phyloP scores from a whole-genome alignment of 2,329 filamentous ascomycete genomes.

The Ophiostoma ulmi region DNA sequence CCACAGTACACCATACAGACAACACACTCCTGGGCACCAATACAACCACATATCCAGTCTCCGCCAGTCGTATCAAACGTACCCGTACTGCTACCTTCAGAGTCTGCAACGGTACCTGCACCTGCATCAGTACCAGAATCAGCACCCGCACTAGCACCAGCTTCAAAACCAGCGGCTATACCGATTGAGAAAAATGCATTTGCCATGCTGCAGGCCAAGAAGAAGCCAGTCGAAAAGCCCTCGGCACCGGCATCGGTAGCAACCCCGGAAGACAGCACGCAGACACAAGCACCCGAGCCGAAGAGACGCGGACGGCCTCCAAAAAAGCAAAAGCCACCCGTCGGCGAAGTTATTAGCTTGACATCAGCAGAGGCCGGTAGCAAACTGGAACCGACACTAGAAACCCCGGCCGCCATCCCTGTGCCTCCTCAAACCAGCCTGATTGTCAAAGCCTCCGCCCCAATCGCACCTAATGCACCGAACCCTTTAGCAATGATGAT shows the following conservation, averaged over 20 bases:
- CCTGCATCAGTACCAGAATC: background rate
- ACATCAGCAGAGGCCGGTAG: background rate
- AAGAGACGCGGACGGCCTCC: slow-evolving; percentile 28
- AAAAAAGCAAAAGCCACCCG: slow-evolving; percentile 30
- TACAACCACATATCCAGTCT: background rate
- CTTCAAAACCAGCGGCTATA: background rate
- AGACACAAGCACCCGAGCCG: background rate
- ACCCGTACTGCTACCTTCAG: background rate
- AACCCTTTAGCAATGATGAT: slow-evolving; percentile 33
- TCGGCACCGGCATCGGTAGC: background rate
- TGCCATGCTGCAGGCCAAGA: slow-evolving; percentile 18
- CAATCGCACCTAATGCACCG: slow-evolving; percentile 37
- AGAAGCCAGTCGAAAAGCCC: slow-evolving; percentile 26
- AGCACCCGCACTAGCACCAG: background rate
- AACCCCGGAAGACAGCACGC: background rate
- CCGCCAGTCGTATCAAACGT: background rate
- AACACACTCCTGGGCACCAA: background rate
- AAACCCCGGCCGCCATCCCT: background rate
- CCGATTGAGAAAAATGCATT: slow-evolving; percentile 17
- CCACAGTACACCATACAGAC: background rate
- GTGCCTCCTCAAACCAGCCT: background rate
- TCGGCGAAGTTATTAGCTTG: background rate
- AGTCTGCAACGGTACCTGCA: background rate
- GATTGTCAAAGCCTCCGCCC: background rate
- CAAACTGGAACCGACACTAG: background rate